These are phyloP conservation scores for Citrullus colocynthis DNA, from an alignment of 306 rosid genomes.

Conservation along the genomic window DNA sequence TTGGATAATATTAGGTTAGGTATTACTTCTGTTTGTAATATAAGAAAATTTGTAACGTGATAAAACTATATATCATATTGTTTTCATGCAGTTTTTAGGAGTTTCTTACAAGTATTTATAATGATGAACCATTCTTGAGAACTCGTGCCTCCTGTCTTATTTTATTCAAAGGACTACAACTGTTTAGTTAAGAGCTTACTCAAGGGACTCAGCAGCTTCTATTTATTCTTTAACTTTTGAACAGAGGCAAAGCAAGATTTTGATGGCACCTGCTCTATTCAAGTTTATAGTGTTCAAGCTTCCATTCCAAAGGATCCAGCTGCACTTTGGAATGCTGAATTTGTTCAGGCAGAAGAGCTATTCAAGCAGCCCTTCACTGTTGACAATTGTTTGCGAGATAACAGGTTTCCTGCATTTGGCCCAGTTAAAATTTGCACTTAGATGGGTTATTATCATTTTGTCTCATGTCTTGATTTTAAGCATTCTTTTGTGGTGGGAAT, in stretches of 20 bases:
- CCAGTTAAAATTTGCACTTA: not conserved
- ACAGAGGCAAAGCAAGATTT: conserved; percentile 82
- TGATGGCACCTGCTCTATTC: conserved; percentile 71
- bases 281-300: conserved; percentile 87
- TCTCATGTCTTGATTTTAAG: not conserved
- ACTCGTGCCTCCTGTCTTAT: not conserved
- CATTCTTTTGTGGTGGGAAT: not conserved
- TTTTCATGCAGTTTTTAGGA: not conserved
- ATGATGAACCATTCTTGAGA: not conserved
- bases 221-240: conserved; percentile 14
- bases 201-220: not conserved
- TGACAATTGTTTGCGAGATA: conserved; percentile 86
- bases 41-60: not conserved
- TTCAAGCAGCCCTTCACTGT: conserved; percentile 57
- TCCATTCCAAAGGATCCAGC: conserved; percentile 90
- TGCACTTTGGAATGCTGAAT: conserved; percentile 81
- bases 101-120: not conserved
- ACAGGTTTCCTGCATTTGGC: conserved; percentile 31
- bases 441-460: not conserved
- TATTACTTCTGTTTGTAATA: not conserved
- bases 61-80: not conserved
- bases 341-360: conserved; percentile 87
- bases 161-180: not conserved
- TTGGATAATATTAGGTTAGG: not conserved
- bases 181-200: not conserved